Conservation (phyloP, 495 filamentous ascomycete genomes). For the Xylaria longipes region DNA sequence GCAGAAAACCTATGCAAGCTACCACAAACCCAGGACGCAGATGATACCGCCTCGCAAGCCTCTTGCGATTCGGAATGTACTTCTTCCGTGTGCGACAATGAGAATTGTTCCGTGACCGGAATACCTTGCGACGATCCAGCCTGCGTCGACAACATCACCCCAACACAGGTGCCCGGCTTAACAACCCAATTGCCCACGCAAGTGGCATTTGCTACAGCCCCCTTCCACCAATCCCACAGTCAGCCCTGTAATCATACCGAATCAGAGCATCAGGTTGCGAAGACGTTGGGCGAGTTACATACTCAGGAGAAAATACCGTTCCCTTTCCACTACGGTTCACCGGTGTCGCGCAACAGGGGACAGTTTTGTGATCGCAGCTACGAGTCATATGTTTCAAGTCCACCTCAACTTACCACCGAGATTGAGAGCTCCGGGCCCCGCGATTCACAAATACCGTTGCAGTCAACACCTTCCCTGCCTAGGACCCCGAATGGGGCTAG, state of each 20-base stretch:
- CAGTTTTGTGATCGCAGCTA: slow-evolving; percentile 15
- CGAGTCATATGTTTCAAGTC: slow-evolving; percentile 4
- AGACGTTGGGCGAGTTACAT: slow-evolving; percentile 32
- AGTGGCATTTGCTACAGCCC: background rate
- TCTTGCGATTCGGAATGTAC: slow-evolving; percentile 31
- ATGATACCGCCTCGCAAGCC: slow-evolving; percentile 35
- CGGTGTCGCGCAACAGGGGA: background rate
- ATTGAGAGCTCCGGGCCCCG: background rate
- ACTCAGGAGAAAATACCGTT: slow-evolving; percentile 25
- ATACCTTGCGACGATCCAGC: slow-evolving; percentile 35
- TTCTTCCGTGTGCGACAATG: slow-evolving; percentile 30
- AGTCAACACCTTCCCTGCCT: background rate
- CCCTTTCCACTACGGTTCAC: slow-evolving; percentile 1
- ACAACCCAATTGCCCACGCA: background rate
- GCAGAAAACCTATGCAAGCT: slow-evolving; percentile 26
- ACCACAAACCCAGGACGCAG: slow-evolving; percentile 23
- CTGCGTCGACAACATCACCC: slow-evolving; percentile 28
- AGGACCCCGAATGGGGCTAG: background rate
- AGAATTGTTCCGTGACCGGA: slow-evolving; percentile 34
- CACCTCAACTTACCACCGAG: background rate
- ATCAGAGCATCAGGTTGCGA: slow-evolving; percentile 38
- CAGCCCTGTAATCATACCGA: slow-evolving; percentile 39
- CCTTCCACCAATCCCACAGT: slow-evolving; percentile 19
- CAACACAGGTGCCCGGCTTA: slow-evolving; percentile 2
- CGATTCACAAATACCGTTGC: background rate